Conservation (phyloP, 2,329 filamentous ascomycete genomes). For the Fusarium sp. region DNA sequence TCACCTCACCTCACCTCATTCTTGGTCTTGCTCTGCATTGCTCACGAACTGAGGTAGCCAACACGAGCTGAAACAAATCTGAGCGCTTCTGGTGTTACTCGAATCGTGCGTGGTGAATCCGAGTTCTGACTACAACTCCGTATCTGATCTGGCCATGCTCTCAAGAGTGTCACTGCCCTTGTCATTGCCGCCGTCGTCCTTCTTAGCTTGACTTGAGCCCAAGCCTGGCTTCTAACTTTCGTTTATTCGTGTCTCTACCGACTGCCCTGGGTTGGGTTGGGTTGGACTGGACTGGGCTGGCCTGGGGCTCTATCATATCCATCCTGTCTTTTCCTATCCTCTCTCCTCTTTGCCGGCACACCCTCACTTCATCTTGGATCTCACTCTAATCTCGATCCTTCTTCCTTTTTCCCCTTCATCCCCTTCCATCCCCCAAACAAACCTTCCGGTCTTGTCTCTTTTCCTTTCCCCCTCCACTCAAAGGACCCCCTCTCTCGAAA, state of each 20-base stretch:
- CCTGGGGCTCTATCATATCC: conserved; percentile 14
- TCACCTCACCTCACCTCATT: conserved; percentile 20
- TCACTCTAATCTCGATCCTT: conserved; percentile 45
- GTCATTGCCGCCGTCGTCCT: conserved; percentile 47
- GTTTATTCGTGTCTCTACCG: conserved; percentile 24
- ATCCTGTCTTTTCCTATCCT: conserved; percentile 13
- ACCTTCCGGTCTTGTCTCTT: conserved; percentile 14
- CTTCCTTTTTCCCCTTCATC: conserved; percentile 32
- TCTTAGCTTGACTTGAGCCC: conserved; percentile 20
- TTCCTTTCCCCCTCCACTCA: conserved; percentile 19
- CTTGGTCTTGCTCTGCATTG: conserved; percentile 6
- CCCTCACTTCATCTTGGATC: conserved; percentile 45
- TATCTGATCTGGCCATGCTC: conserved; percentile 35
- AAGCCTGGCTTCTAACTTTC: conserved; percentile 35
- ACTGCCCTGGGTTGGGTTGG: not conserved
- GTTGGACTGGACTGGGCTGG: not conserved
- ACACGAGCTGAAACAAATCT: conserved; percentile 35
- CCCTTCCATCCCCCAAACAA: conserved; percentile 2
- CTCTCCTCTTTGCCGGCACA: conserved; percentile 34
- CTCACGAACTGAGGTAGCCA: conserved; percentile 13
- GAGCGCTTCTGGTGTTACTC: conserved; percentile 41
- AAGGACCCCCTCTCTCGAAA: conserved; percentile 23
- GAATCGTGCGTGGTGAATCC: conserved; percentile 12
- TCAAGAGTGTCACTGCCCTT: conserved; percentile 33
- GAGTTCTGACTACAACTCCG: not conserved